phyloP scores from a whole-genome alignment of 208 protist species.

The Crithidia fasciculata region DNA sequence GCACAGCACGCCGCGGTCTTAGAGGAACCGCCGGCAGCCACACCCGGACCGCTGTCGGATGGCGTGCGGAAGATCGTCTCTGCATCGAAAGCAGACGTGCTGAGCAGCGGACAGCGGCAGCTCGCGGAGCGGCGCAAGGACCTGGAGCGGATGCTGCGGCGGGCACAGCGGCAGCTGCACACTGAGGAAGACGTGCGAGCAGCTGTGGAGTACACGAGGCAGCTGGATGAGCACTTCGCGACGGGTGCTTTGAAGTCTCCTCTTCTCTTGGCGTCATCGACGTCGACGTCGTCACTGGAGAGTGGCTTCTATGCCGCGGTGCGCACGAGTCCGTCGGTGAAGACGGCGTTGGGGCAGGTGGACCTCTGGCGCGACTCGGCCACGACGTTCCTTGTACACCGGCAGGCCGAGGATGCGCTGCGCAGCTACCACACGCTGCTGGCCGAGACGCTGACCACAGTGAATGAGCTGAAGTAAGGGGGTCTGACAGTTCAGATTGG shows the following conservation, averaged over 20 bases:
- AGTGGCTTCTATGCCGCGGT: slow-evolving; percentile 34
- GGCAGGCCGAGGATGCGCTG: slow-evolving; percentile 73
- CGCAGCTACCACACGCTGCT: slow-evolving; percentile 69
- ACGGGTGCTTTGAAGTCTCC: neutral
- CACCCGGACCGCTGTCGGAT: slow-evolving; percentile 54
- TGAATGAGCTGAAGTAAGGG: slow-evolving; percentile 35
- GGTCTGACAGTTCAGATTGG: neutral
- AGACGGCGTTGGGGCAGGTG: slow-evolving; percentile 53
- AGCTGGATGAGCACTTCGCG: slow-evolving; percentile 22
- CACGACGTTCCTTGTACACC: slow-evolving; percentile 57
- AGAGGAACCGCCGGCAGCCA: slow-evolving; percentile 12
- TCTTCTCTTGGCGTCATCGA: neutral
- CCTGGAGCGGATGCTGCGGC: slow-evolving; percentile 48
- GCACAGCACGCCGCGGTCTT: slow-evolving; percentile 18
- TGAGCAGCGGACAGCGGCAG: slow-evolving; percentile 51
- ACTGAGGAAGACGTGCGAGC: slow-evolving; percentile 67
- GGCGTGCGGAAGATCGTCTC: slow-evolving; percentile 36
- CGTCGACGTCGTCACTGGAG: neutral
- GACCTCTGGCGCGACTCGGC: slow-evolving; percentile 66
- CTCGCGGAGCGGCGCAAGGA: slow-evolving; percentile 48
- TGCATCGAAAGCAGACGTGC: slow-evolving; percentile 31
- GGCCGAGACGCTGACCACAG: slow-evolving; percentile 65
- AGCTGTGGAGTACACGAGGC: slow-evolving; percentile 49
- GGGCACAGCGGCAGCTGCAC: slow-evolving; percentile 66
- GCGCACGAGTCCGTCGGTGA: slow-evolving; percentile 42